Evolutionary conservation across 2,329 filamentous ascomycete genomes (phyloP), one percentile per base, ranked within the genome.

Genomic region (Furcasterigmium furcatum): DNA sequence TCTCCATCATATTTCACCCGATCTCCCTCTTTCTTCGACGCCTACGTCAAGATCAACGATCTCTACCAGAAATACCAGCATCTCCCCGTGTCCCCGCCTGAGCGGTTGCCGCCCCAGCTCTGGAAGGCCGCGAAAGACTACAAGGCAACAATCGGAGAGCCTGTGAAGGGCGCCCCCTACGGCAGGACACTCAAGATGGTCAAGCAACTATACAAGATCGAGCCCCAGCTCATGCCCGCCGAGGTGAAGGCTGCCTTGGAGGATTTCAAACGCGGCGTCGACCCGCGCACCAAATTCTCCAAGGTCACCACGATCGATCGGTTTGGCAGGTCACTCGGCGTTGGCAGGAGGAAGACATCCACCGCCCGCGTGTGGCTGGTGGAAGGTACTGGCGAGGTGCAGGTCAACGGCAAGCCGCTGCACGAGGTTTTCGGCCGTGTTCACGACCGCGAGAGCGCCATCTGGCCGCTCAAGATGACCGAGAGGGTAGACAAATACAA

Each of bases 1-100:
- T 96, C 91, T 29, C 85, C 89, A 3, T 94, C 92, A n/a, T 99
- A 99, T 71, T 99, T 97, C 73, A 91, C 90, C 43, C 86, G 86
- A 43, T 85, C 85, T 50, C 87, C 91, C 2, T 76, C 79, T 45
- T 96, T 96, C 74, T 94, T 86, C 67, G 94, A 99, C 68, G 80
- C 88, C 58, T 81, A 87, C 56, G 79, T 97, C 54, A 71, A 75
- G 38, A 76, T 99, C 40, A 81, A 89, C 56, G 75, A 79, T 10
- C 77, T 97, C 20, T 70, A 87, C 46, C 81, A 82, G 44, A 85
- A 82, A 65, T 86, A 94, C 63, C 77, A 82, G 46, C 75, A 82
- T 21, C 77, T 97, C 13, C 94, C 94, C 7, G 79, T 74, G 4
- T 70, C 91, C 10, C 67, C 81, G 2, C 64, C 80, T 1, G 77